Evolutionary conservation across 108 stramenopile species (phyloP), one percentile per base, ranked within the genome.

Genomic region (Cylindrotheca closterium): DNA sequence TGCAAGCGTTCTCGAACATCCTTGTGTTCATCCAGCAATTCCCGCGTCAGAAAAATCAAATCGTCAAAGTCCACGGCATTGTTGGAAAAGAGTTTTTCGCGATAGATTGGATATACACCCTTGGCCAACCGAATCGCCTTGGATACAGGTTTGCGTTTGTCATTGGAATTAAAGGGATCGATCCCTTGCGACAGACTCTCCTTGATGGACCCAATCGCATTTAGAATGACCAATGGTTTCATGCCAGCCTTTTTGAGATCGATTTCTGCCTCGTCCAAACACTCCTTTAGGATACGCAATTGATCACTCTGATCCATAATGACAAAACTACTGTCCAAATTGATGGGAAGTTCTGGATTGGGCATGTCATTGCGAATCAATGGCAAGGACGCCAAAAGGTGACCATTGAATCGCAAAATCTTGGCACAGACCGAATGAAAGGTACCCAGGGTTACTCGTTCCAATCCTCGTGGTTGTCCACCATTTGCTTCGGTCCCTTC

Each of bases 1-100:
- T 78, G 85, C 45, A 91, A 50, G 2, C 47, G 45, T 24, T 76
- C 70, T 31, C 86, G 60, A 31, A 86, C 59, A 4, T 74, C 74
- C 10, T 60, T 61, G 37, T 89, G 51, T 10, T 46, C 52, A 51
- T 67, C 34, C 30, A 96, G 71, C 18, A 95, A 64, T 63, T 82
- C 84, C 51, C 86, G 67, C 8, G 94, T 84, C 59, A 94, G 51
- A 26, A 89, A 77, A 47, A 96, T 89, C 51, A 96, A 64, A 61
- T 96, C 96, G 70, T 96, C 94, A 72, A 96, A 95, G 58, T 96
- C 96, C 18, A 95, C 56, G 26, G 86, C 83, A 68, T 96, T 96
- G 60, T 75, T 78, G 22, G 70, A 26, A 23, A 82, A 59, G 26
- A 94, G 72, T 47, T 77, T 78, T 51, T 58, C 71, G 45, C 92